Percentiles rank a stretch among this genome's conserved stretches.
phyloP scores from a whole-genome alignment of 345 rosid species.

The Clausena lansium region DNA sequence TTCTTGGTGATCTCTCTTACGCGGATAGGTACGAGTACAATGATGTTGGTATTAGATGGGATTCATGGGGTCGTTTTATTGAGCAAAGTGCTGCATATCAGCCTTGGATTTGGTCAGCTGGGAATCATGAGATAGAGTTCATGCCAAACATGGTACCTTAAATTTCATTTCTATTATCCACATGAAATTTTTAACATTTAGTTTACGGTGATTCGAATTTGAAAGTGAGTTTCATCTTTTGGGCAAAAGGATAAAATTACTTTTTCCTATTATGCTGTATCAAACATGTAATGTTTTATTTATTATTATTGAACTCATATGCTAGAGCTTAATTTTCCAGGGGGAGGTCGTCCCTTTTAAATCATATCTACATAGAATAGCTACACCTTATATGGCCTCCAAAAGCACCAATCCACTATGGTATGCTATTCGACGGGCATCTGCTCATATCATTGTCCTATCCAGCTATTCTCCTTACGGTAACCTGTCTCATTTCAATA shows the following conservation, averaged over 20 bases:
- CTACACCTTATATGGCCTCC: conserved; percentile 49
- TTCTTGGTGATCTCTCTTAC: conserved; percentile 52
- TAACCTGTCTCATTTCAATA: conserved; percentile 23
- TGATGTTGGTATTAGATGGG: conserved; percentile 41
- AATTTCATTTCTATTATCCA: neutral
- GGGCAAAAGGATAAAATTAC: neutral
- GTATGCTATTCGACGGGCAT: conserved; percentile 56
- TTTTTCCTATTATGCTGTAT: neutral
- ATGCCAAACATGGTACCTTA: conserved; percentile 21
- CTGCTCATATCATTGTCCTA: conserved; percentile 53
- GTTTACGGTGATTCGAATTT: neutral
- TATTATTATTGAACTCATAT: conserved; percentile 3
- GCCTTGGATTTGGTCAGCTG: conserved; percentile 46
- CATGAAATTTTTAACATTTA: neutral
- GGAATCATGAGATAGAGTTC: conserved; percentile 47
- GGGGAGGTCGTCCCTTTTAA: conserved; percentile 56
- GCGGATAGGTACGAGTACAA: conserved; percentile 41
- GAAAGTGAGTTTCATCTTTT: neutral
- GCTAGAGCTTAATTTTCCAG: conserved; percentile 22
- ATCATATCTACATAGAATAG: conserved; percentile 43
- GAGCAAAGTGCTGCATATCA: conserved; percentile 50
- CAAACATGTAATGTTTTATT: neutral
- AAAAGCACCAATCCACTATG: conserved; percentile 48
- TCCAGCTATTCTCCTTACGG: conserved; percentile 64
- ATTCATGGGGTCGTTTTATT: conserved; percentile 44